A percentile compares a stretch with the other conserved stretches of the same genome.
These are phyloP conservation scores for Taiozyma sp. DNA, from an alignment of 1,139 yeast species.

Conservation along the genomic window DNA sequence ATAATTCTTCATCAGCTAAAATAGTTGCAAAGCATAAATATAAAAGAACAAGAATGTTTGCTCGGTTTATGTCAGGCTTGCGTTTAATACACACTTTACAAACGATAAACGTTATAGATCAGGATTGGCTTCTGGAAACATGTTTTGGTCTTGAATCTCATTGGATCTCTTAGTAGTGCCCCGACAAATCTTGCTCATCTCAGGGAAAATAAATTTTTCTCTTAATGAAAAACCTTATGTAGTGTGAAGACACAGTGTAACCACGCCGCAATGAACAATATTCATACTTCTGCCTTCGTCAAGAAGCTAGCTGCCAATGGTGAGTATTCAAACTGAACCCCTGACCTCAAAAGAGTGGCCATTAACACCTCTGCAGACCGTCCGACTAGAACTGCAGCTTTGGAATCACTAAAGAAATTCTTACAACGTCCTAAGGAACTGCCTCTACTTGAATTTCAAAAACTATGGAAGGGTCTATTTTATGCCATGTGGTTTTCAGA, in stretches of 20 bases:
- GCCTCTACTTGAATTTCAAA: slow-evolving; percentile 57
- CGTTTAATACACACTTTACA: neutral
- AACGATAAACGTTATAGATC: too few species aligned
- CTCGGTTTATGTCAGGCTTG: neutral
- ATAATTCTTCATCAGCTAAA: too few species aligned
- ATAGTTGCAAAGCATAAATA: too few species aligned
- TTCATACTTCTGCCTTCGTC: slow-evolving; percentile 48
- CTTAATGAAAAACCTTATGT: neutral
- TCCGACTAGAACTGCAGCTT: slow-evolving; percentile 68
- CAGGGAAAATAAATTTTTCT: neutral
- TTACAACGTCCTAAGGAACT: slow-evolving; percentile 37
- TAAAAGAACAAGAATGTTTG: neutral
- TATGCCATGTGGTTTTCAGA: slow-evolving; percentile 97
- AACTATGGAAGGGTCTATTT: slow-evolving; percentile 91
- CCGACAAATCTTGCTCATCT: neutral
- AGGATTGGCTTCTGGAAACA: too few species aligned
- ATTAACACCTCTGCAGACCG: slow-evolving; percentile 35
- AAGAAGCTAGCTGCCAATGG: slow-evolving; percentile 81
- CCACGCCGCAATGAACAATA: neutral
- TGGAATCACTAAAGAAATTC: slow-evolving; percentile 59
- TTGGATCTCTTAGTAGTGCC: neutral
- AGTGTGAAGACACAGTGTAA: neutral
- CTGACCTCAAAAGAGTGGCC: neutral
- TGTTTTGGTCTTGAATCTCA: neutral
- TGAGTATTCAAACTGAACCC: slow-evolving; percentile 15